Evolutionary conservation across 768 basidiomycete species (phyloP), one percentile per base, ranked within the genome.

Genomic region (Solioccasus polychromus): DNA sequence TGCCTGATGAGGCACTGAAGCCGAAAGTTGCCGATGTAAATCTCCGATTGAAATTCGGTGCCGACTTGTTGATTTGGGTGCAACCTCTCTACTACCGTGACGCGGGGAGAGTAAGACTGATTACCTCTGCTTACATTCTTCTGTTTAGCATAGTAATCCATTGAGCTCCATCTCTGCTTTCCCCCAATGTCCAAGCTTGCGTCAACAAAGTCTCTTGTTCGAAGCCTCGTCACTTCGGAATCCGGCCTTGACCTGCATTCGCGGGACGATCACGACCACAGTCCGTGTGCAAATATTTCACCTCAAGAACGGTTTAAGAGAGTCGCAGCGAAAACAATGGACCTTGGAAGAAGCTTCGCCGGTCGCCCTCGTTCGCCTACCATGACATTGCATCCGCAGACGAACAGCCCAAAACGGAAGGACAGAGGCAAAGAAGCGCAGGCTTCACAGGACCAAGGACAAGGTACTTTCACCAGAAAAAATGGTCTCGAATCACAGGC

Each of bases 261-360:
- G 9, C 57, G 55, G 22, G 67, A 68, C 47, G 42, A 60, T 50
- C 46, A 53, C 59, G 53, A 63, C 48, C 60, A 63, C 25, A 49
- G 52, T 45, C 54, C 57, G 28, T 55, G 54, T 42, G 65, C 54
- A 45, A 53, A 62, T 47, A 39, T 54, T 20, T 57, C 66, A 20
- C 56, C 66, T 25, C 68, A 71, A 24, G 73, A 75, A 58, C 73
- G 75, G 54, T 74, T 76, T 41, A 79, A 78, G 63, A 77, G 77
- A 42, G 61, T 77, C 24, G 74, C 79, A 35, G 74, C 72, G 54
- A 76, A 70, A 67, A 83, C 83, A 0, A 81, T 81, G 44, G 80
- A 82, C 55, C 71, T 90, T 24, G 80, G 82, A 49, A 73, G 74
- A 57, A 85, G 82, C 61, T 63, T 80, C 37, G 72, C 73, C 44